Evolutionary conservation across 495 filamentous ascomycete species (phyloP), one percentile per base, ranked within the genome.

Genomic region (Evansstolkia leycettana): DNA sequence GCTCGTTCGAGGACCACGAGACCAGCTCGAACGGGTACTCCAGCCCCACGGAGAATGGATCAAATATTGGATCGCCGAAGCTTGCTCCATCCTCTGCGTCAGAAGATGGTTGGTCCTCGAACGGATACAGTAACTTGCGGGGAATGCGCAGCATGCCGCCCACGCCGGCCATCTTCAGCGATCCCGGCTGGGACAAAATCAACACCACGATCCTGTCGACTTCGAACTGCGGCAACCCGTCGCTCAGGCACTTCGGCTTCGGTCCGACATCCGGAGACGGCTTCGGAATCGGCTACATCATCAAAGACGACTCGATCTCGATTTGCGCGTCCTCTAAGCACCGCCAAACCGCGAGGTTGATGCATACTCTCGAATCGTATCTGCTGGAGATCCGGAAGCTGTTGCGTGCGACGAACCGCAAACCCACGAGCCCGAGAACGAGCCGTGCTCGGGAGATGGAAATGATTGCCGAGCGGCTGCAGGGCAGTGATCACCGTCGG

Each of bases 201-300:
- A 95, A 95, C 67, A 93, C 74, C 43, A 95, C 90, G 11, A 84
- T 96, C 46, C 64, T 98, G 13, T 90, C 83, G 20, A 95, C 90
- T 1, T 94, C 87, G n/a, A 98, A 98, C 62, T 98, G 90, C 59
- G 90, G 90, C 37, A 98, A 98, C 59, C 90, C 90, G 2, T 88
- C 82, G n/a, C 72, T 98, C 10, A 80, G 90, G 1, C 85, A 94
- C 31, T 98, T 98, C 47, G 90, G 90, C 8, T 98, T 98, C 57
- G 90, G 90, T 0, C 90, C 90, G 2, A 92, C 87, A 0, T 88
- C 82, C 2, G 89, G 80, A 17, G 92, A 96, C 36, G 90, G 90
- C 0, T 96, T 96, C 54, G 90, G 92, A 9, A 93, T 98, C 37
- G 90, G 90, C 9, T 98, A 98, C 58, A 96, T 98, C 47, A 95